Evolutionary conservation across 305 asterid genomes (phyloP), one percentile per base, ranked within the genome.

Genomic region (Solanum hybrid): DNA sequence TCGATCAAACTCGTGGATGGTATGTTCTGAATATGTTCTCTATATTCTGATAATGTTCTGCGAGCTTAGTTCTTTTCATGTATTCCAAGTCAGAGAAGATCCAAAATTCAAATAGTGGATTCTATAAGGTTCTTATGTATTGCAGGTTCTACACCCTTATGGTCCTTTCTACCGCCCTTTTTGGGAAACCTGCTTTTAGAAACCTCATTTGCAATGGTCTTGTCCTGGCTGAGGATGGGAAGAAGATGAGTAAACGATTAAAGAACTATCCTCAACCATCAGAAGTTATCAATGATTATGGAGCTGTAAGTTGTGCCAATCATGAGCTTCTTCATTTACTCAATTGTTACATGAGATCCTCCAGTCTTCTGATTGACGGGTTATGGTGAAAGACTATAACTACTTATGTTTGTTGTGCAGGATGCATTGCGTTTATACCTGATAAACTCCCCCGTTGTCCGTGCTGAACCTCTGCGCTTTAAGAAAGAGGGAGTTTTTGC

Each of bases 1-100:
- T 97, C 75, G 99, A 96, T 92, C 99, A 97, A 91, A 97, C 99
- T 80, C 98, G 98, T 57, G 99, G 99, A 91, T 97, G 99, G 99
- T 93, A 26, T 89, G 93, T 77, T 41, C 37, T 82, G 72, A 82
- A 26, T 82, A 39, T 82, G 72, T 39, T 39, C 36, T 81, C 70
- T 81, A 39, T 15, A 27, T 8, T 82, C n/a, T 27, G 73, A 41
- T 29, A 17, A 9, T 82, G 38, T 20, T 78, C 38, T 82, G 27
- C 10, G 73, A 82, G 33, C 87, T 82, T 82, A 41, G 87, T 82
- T 82, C 38, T 82, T 17, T 82, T 41, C 72, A 41, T 82, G 87
- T 82, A 39, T 27, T 82, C 38, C 38, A 26, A 41, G 87, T 82
- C 37, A 5, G 17, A 41, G 73, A 41, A 82, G 34, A 41, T 45